A percentile compares a stretch with the other conserved stretches of the same genome.
phyloP scores from a whole-genome alignment of 78 protist genomes.

The Pigoraptor vietnamica region DNA sequence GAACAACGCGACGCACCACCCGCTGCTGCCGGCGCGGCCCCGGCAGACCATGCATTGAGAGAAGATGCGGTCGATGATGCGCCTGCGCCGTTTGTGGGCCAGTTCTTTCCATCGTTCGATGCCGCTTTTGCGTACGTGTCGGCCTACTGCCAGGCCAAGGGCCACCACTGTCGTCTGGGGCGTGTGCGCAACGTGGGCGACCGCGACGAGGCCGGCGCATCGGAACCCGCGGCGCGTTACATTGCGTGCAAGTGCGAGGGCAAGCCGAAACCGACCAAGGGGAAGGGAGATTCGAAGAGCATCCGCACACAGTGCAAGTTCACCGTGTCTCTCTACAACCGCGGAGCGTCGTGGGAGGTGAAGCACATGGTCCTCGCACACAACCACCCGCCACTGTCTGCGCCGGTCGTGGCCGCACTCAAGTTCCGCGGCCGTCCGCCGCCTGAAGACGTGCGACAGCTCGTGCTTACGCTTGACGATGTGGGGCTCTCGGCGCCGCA shows the following conservation, averaged over 20 bases:
- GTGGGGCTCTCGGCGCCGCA: neutral
- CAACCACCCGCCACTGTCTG: neutral
- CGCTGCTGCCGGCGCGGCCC: too few species aligned
- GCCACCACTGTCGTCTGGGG: neutral
- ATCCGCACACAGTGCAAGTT: neutral
- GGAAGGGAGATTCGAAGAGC: neutral
- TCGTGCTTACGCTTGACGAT: neutral
- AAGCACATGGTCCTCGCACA: neutral
- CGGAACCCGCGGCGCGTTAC: neutral
- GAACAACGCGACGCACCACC: too few species aligned
- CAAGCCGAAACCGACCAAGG: neutral
- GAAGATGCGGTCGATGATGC: too few species aligned
- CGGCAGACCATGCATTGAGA: neutral
- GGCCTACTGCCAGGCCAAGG: neutral
- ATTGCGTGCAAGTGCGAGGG: neutral
- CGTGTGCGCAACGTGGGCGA: neutral
- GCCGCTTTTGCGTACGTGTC: neutral
- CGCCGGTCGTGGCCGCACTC: neutral
- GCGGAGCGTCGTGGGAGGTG: neutral
- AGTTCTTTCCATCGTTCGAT: neutral
- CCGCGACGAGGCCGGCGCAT: neutral
- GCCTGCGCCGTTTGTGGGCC: neutral
- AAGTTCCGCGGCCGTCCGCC: neutral
- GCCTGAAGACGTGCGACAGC: neutral
- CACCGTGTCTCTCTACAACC: neutral